These are phyloP conservation scores for Bruguiera hainesii DNA, from an alignment of 441 rosid genomes.

Conservation along the genomic window DNA sequence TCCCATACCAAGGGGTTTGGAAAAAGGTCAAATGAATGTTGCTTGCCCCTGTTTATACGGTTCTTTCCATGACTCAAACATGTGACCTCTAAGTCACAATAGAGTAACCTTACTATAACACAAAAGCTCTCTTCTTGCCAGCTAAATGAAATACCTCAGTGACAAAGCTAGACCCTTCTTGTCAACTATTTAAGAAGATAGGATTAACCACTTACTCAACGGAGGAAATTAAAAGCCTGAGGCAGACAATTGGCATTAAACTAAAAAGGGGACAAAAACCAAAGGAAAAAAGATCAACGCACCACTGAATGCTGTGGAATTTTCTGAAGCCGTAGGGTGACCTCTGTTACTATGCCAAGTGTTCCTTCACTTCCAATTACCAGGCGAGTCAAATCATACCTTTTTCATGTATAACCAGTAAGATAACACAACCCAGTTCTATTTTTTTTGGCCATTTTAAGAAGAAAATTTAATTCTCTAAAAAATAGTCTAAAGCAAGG, in stretches of 20 bases:
- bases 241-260: neutral
- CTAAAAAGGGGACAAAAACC: neutral
- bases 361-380: constrained; percentile 98
- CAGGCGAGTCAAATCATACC: constrained; percentile 92
- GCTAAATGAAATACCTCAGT: no score
- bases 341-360: constrained; percentile 82
- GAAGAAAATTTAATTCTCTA: neutral
- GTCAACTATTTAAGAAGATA: no score
- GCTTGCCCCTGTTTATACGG: no score
- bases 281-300: constrained; percentile 19
- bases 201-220: neutral
- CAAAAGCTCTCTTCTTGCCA: no score
- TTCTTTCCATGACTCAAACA: no score
- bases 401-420: constrained; percentile 20
- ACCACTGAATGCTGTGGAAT: constrained; percentile 94
- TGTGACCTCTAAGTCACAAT: no score
- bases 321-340: constrained; percentile 86
- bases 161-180: no score
- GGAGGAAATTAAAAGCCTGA: constrained; percentile 7
- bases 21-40: no score
- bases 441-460: neutral
- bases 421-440: neutral
- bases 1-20: no score
- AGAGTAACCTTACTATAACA: no score
- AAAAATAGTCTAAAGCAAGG: neutral